Percentiles rank a stretch among this genome's conserved stretches.
These are phyloP conservation scores for Penicillium sp. DNA, from an alignment of 2,329 filamentous ascomycete species.

Conservation along the genomic window DNA sequence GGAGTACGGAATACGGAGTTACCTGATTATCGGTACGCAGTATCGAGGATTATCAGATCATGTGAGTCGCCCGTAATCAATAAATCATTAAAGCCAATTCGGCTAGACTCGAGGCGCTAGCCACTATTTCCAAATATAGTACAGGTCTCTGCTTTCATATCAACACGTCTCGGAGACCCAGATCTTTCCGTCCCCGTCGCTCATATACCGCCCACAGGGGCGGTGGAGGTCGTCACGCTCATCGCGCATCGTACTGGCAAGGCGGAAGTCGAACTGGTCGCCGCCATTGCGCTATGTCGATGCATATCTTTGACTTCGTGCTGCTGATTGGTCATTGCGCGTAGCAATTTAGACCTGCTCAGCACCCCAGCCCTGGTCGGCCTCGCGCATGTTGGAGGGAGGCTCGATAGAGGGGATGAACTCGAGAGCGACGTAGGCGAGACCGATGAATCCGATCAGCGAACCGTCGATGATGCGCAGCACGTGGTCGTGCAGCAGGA, in stretches of 20 bases:
- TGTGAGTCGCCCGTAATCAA: slow-evolving; percentile 2
- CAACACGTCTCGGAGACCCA: slow-evolving; percentile 4
- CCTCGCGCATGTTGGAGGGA: slow-evolving; percentile 78
- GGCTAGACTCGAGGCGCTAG: neutral
- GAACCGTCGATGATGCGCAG: slow-evolving; percentile 75
- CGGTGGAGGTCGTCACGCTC: neutral
- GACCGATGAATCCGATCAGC: slow-evolving; percentile 74
- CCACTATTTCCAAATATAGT: slow-evolving; percentile 8
- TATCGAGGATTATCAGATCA: neutral
- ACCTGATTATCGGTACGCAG: neutral
- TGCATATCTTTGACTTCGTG: neutral
- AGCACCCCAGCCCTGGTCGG: slow-evolving; percentile 73
- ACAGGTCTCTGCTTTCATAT: slow-evolving; percentile 8
- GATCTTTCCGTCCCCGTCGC: neutral
- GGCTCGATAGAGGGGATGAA: slow-evolving; percentile 78
- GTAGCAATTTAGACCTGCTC: slow-evolving; percentile 65
- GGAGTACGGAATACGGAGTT: neutral
- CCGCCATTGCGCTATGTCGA: neutral
- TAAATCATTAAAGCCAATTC: slow-evolving; percentile 7
- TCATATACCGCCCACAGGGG: slow-evolving; percentile 7
- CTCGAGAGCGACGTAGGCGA: slow-evolving; percentile 75
- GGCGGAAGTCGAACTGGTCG: neutral
- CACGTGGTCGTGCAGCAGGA: slow-evolving; percentile 70
- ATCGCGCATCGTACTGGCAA: slow-evolving; percentile 12
- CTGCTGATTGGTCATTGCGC: neutral